phyloP scores from a whole-genome alignment of 345 rosid genomes.

The thale cress (Arabidopsis thaliana) region DNA sequence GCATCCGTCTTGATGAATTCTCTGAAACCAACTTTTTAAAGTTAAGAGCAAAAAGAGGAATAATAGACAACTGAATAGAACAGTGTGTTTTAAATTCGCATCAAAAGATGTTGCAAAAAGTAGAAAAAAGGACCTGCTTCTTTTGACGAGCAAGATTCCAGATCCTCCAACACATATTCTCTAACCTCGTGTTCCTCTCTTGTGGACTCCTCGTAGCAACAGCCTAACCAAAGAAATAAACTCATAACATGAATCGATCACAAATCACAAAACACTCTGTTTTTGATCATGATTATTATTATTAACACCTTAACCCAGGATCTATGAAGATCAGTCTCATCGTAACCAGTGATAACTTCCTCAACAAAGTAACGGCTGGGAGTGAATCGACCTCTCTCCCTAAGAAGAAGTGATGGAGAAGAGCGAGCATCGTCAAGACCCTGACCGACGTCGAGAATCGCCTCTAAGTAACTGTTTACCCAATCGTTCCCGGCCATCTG shows the following conservation, averaged over 20 bases:
- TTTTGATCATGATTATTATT: neutral
- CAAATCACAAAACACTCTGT: neutral
- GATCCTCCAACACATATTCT: slow-evolving; percentile 99
- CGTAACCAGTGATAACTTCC: slow-evolving; percentile 92
- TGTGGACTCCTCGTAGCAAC: slow-evolving; percentile 96
- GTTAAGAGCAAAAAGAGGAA: neutral
- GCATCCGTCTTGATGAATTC: slow-evolving; percentile 4
- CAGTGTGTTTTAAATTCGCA: neutral
- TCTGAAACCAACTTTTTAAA: neutral
- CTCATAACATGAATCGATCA: neutral
- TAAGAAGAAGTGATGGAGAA: slow-evolving; percentile 82
- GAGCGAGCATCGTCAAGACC: slow-evolving; percentile 81
- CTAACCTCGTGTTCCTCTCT: slow-evolving; percentile 97
- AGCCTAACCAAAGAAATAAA: slow-evolving; percentile 54
- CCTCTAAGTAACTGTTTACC: slow-evolving; percentile 97
- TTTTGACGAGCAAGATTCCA: slow-evolving; percentile 99
- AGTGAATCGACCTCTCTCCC: slow-evolving; percentile 95
- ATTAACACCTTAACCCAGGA: slow-evolving; percentile 72
- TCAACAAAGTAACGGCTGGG: slow-evolving; percentile 99
- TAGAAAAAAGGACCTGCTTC: slow-evolving; percentile 68
- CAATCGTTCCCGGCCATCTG: slow-evolving; percentile 98
- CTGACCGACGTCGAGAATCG: slow-evolving; percentile 97
- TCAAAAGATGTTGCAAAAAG: neutral
- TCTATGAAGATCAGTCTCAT: slow-evolving; percentile 97
- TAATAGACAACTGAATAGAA: neutral